These are phyloP conservation scores for Hypoxylon sp. DNA, from an alignment of 2,329 filamentous ascomycete genomes.

Conservation along the genomic window DNA sequence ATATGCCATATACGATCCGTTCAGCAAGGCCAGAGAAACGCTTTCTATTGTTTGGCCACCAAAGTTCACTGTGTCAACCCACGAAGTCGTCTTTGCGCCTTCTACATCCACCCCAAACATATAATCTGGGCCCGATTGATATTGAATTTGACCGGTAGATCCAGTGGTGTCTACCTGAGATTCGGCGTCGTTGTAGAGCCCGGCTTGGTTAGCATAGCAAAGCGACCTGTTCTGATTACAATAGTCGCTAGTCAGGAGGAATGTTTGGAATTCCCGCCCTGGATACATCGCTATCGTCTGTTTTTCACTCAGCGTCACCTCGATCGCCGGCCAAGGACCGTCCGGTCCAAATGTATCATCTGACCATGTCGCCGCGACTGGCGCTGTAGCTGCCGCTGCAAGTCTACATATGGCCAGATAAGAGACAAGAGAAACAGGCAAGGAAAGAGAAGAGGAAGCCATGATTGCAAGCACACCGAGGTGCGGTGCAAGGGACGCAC, in stretches of 20 bases:
- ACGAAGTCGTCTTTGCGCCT: slow-evolving; percentile 44
- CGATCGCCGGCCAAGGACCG: slow-evolving; percentile 54
- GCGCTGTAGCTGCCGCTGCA: slow-evolving; percentile 32
- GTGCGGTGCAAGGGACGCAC: slow-evolving; percentile 23
- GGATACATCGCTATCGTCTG: slow-evolving; percentile 51
- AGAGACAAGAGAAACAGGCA: slow-evolving; percentile 46
- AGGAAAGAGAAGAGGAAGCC: slow-evolving; percentile 39
- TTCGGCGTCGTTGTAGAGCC: slow-evolving; percentile 49
- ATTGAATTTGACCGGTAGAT: slow-evolving; percentile 46
- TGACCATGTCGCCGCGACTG: slow-evolving; percentile 50
- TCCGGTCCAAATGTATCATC: slow-evolving; percentile 52
- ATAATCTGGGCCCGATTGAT: slow-evolving; percentile 40
- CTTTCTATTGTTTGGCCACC: slow-evolving; percentile 44
- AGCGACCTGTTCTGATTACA: slow-evolving; percentile 47
- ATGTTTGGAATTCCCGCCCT: slow-evolving; percentile 49
- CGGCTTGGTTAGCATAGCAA: slow-evolving; percentile 48
- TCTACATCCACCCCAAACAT: slow-evolving; percentile 47
- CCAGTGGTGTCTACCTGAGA: slow-evolving; percentile 47
- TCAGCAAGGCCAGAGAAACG: slow-evolving; percentile 48
- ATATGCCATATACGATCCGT: slow-evolving; percentile 48
- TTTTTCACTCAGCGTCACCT: slow-evolving; percentile 44
- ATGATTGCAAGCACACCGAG: slow-evolving; percentile 38
- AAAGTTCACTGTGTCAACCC: slow-evolving; percentile 49
- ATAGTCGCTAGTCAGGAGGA: slow-evolving; percentile 50
- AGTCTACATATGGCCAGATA: slow-evolving; percentile 42